Evolutionary conservation across 148 eudicot genomes (phyloP).

Genomic region (Silene uniflora): DNA sequence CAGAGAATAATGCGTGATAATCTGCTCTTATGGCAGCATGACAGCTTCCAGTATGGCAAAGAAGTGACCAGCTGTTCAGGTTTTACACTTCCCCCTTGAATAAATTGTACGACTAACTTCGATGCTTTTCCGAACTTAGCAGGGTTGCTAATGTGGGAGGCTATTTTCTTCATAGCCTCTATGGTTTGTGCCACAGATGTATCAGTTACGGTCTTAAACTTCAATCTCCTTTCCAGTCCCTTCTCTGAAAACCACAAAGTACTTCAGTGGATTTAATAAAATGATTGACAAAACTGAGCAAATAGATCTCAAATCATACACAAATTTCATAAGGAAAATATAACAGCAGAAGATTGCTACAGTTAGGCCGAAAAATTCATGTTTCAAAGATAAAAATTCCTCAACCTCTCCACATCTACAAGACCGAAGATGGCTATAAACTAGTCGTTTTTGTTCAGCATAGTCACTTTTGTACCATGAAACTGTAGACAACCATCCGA

Average conservation of each 20-base stretch:
- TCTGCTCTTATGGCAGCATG: constrained; percentile 68
- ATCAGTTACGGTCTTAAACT: constrained; percentile 89
- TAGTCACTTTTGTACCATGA: no score
- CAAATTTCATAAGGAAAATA: background rate
- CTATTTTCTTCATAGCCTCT: constrained; percentile 91
- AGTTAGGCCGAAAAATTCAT: background rate
- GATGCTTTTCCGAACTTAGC: constrained; percentile 80
- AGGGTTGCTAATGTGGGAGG: constrained; percentile 71
- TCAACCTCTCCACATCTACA: background rate
- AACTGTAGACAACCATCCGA: no score
- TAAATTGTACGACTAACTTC: constrained; percentile 81
- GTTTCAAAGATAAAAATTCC: background rate
- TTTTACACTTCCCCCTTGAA: constrained; percentile 83
- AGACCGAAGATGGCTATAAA: no score
- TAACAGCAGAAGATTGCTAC: background rate
- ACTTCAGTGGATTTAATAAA: constrained; percentile 18
- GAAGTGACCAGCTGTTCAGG: constrained; percentile 59
- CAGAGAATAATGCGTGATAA: constrained; percentile 76
- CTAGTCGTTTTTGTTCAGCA: no score
- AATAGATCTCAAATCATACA: background rate
- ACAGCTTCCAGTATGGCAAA: constrained; percentile 75
- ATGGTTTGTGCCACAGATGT: constrained; percentile 71
- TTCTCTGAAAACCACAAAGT: constrained; percentile 34
- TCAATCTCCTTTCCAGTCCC: constrained; percentile 57
- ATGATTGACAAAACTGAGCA: constrained; percentile 5